Evolutionary conservation across 345 rosid species (phyloP).

Genomic region (Streptanthus diversifolius): DNA sequence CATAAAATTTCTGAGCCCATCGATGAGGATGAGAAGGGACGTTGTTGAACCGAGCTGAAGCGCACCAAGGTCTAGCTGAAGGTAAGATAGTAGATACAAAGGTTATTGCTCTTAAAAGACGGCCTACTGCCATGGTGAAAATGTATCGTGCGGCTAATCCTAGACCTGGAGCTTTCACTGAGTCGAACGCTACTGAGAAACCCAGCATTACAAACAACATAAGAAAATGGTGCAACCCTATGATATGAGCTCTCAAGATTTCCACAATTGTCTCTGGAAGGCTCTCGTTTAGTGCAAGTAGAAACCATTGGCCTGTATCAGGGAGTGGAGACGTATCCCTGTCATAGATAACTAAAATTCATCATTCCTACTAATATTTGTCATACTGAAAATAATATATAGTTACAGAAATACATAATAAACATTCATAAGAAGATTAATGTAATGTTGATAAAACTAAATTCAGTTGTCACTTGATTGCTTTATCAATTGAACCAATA

Average conservation of each 20-base stretch:
- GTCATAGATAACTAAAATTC: slow-evolving; percentile 11
- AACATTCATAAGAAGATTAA: neutral
- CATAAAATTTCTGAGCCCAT: slow-evolving; percentile 89
- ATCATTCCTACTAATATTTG: neutral
- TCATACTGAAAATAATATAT: neutral
- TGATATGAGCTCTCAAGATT: slow-evolving; percentile 74
- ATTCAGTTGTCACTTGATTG: neutral
- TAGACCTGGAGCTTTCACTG: slow-evolving; percentile 85
- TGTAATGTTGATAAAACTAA: neutral
- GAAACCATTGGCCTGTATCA: slow-evolving; percentile 91
- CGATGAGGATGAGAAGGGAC: slow-evolving; percentile 74
- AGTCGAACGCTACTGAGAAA: slow-evolving; percentile 80
- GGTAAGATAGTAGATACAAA: slow-evolving; percentile 87
- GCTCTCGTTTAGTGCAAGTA: slow-evolving; percentile 77
- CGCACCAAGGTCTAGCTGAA: slow-evolving; percentile 96
- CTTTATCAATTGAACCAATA: neutral
- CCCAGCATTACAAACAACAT: slow-evolving; percentile 87
- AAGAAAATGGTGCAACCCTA: slow-evolving; percentile 80
- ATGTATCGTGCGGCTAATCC: slow-evolving; percentile 90
- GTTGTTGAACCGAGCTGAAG: slow-evolving; percentile 52
- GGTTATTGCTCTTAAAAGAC: slow-evolving; percentile 83
- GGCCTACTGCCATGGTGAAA: slow-evolving; percentile 91
- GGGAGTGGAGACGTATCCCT: slow-evolving; percentile 81
- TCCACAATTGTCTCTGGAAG: slow-evolving; percentile 67
- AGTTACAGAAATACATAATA: neutral